A percentile compares a stretch with the other conserved stretches of the same genome.
phyloP scores from a whole-genome alignment of 1,139 yeast species.

The Geotrichum bryndzae region DNA sequence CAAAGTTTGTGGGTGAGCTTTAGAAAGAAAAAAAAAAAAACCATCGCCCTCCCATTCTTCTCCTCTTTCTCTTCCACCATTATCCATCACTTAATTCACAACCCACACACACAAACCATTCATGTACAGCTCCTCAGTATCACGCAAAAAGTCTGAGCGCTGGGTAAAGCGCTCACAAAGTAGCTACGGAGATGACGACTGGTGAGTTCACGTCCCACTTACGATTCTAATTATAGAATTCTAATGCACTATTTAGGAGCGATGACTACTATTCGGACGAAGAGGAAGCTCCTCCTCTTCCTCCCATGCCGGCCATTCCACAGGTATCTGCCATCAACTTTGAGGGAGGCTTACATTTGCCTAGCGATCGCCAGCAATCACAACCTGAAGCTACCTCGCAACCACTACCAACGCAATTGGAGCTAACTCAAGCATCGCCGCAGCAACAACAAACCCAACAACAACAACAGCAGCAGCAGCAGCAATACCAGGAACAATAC shows the following conservation, averaged over 20 bases:
- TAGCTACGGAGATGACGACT: slow-evolving; percentile 31
- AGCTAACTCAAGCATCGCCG: too few species aligned
- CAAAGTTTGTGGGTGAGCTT: background rate
- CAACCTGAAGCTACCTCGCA: background rate
- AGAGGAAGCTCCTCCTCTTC: slow-evolving; percentile 24
- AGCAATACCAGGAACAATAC: background rate
- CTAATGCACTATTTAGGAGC: slow-evolving; percentile 6
- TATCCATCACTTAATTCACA: background rate
- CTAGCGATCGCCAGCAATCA: background rate
- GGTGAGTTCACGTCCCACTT: slow-evolving; percentile 1
- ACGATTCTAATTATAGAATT: background rate
- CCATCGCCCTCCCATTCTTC: background rate
- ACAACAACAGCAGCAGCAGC: background rate
- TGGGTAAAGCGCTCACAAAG: slow-evolving; percentile 36
- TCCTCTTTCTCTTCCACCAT: background rate
- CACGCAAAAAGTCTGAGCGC: slow-evolving; percentile 37
- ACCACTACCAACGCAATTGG: background rate
- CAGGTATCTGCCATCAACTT: slow-evolving; percentile 9
- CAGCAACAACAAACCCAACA: background rate
- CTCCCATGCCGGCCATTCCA: slow-evolving; percentile 27
- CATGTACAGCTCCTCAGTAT: slow-evolving; percentile 31
- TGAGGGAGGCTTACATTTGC: background rate
- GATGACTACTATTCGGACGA: slow-evolving; percentile 21
- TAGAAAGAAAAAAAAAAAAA: background rate
- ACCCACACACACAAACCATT: slow-evolving; percentile 17